Percentiles rank a stretch among this genome's conserved stretches.
Evolutionary conservation across 768 basidiomycete genomes (phyloP).

Genomic region (Lactifluus piperatus): DNA sequence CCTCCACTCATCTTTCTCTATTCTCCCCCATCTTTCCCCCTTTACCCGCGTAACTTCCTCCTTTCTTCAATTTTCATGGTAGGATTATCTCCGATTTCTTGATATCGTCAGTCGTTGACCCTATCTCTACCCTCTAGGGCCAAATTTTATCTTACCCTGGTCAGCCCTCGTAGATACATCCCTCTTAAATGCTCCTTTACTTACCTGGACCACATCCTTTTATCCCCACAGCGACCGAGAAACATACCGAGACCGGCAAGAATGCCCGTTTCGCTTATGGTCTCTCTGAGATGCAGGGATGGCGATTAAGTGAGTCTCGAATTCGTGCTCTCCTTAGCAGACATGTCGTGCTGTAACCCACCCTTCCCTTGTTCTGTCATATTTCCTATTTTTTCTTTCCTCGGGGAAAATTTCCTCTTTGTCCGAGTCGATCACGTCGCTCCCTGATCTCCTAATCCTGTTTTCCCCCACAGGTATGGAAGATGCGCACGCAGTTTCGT

Average conservation of each 20-base stretch:
- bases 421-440: neutral
- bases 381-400: neutral
- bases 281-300: slow-evolving; percentile 97
- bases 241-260: slow-evolving; percentile 64
- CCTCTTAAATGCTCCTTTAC: neutral
- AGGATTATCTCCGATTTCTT: neutral
- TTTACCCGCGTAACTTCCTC: neutral
- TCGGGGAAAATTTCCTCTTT: neutral
- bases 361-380: neutral
- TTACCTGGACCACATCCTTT: neutral
- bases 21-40: neutral
- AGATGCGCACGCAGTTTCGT: slow-evolving; percentile 77
- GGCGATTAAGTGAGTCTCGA: slow-evolving; percentile 82
- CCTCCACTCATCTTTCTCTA: neutral
- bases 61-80: slow-evolving; percentile 2
- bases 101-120: neutral
- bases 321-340: neutral
- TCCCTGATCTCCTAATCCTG: slow-evolving; percentile 19
- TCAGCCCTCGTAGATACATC: slow-evolving; percentile 28
- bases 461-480: slow-evolving; percentile 73
- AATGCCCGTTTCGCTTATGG: slow-evolving; percentile 67
- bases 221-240: slow-evolving; percentile 56
- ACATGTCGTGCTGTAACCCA: neutral
- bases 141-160: slow-evolving; percentile 81
- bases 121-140: slow-evolving; percentile 40